These are phyloP conservation scores for Hemisphaericaspora subhashii DNA, from an alignment of 1,139 yeast genomes.

Conservation along the genomic window DNA sequence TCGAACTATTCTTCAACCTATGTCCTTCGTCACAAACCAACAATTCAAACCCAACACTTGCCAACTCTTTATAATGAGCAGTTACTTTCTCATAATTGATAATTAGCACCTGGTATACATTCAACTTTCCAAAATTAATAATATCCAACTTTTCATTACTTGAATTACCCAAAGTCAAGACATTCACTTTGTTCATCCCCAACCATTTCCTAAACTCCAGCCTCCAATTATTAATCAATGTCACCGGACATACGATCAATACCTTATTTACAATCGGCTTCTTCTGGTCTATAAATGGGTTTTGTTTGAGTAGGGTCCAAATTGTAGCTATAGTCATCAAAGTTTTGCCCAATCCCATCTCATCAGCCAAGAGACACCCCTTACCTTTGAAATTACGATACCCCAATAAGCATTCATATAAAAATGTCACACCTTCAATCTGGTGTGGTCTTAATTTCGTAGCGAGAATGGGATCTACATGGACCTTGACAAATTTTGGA, in stretches of 20 bases:
- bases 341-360: constrained; percentile 97
- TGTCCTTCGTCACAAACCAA: constrained; percentile 96
- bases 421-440: constrained; percentile 73
- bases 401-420: constrained; percentile 84
- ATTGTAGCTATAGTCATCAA: constrained; percentile 78
- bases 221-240: constrained; percentile 85
- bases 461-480: constrained; percentile 67
- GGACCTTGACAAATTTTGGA: constrained; percentile 48
- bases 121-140: constrained; percentile 60
- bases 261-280: constrained; percentile 53
- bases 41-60: constrained; percentile 58
- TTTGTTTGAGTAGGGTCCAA: constrained; percentile 81
- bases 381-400: constrained; percentile 47
- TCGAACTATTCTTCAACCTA: constrained; percentile 67
- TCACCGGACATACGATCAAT: constrained; percentile 88
- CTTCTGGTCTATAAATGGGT: constrained; percentile 45
- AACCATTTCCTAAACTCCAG: constrained; percentile 90
- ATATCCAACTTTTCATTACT: constrained; percentile 61
- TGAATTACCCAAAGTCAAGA: constrained; percentile 52
- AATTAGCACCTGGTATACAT: constrained; percentile 78
- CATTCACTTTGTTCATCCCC: constrained; percentile 60
- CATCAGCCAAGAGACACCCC: constrained; percentile 92
- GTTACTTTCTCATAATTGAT: constrained; percentile 85
- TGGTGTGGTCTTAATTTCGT: constrained; percentile 76
- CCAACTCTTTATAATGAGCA: constrained; percentile 54